These are phyloP conservation scores for Yamadazyma friedrichii DNA, from an alignment of 1,139 yeast genomes.

Conservation along the genomic window DNA sequence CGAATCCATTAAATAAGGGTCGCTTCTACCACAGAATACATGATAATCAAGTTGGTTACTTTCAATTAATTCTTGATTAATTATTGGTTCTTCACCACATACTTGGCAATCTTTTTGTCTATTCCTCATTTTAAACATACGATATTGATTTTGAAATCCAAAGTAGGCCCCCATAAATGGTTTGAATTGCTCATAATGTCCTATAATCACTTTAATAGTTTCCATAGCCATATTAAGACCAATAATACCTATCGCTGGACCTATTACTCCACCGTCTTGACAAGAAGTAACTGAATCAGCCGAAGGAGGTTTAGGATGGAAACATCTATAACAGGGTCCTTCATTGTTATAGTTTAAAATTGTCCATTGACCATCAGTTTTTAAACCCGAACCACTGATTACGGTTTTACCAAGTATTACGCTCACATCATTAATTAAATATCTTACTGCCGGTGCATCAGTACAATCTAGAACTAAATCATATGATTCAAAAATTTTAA, in stretches of 20 bases:
- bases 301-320: conserved; percentile 89
- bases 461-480: conserved; percentile 90
- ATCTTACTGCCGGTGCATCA: conserved; percentile 86
- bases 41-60: conserved; percentile 57
- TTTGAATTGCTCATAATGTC: conserved; percentile 52
- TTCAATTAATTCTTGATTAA: conserved; percentile 48
- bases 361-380: conserved; percentile 86
- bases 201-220: conserved; percentile 70
- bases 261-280: conserved; percentile 92
- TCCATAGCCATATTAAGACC: conserved; percentile 91
- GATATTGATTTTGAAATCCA: conserved; percentile 72
- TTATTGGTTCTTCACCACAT: conserved; percentile 56
- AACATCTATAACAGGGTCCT: conserved; percentile 95
- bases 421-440: conserved; percentile 82
- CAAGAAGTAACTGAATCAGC: conserved; percentile 82
- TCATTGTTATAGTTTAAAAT: conserved; percentile 61
- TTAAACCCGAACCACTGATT: conserved; percentile 89
- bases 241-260: conserved; percentile 90
- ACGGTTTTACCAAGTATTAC: conserved; percentile 69
- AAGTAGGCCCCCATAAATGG: conserved; percentile 74
- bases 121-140: conserved; percentile 79
- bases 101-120: conserved; percentile 59
- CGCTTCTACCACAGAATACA: conserved; percentile 66
- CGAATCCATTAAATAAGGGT: conserved; percentile 42
- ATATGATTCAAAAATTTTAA: conserved; percentile 57